Evolutionary conservation across 805 yeast species (phyloP).

Genomic region (Nakazawaea holstii): DNA sequence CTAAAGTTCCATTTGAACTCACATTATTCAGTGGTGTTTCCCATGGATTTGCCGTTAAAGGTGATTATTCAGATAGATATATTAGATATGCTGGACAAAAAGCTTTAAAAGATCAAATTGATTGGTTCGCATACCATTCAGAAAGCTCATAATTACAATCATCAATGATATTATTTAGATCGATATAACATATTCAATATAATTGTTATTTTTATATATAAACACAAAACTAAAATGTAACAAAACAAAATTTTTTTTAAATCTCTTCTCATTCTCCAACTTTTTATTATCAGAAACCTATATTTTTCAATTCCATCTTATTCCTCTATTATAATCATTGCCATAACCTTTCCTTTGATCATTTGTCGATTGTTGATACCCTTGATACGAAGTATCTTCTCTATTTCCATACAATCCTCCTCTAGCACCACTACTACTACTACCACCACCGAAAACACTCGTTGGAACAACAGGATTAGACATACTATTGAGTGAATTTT

Average conservation of each 20-base stretch:
- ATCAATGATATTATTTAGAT: too few relatives aligned
- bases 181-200: too few relatives aligned
- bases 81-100: slow-evolving; percentile 65
- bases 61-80: slow-evolving; percentile 51
- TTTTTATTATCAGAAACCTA: neutral
- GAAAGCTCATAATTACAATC: too few relatives aligned
- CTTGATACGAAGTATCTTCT: slow-evolving; percentile 5
- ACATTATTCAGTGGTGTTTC: slow-evolving; percentile 55
- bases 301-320: slow-evolving; percentile 18
- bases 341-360: slow-evolving; percentile 10
- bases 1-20: slow-evolving; percentile 51
- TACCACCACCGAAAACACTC: slow-evolving; percentile 20
- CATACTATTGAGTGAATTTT: slow-evolving; percentile 16
- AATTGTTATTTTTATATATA: too few relatives aligned
- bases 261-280: neutral
- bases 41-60: slow-evolving; percentile 83
- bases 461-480: slow-evolving; percentile 16
- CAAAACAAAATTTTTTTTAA: neutral
- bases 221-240: neutral
- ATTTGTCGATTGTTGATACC: slow-evolving; percentile 2
- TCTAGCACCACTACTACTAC: neutral
- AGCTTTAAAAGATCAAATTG: slow-evolving; percentile 43
- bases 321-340: slow-evolving; percentile 11
- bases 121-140: slow-evolving; percentile 19
- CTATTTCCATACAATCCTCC: neutral